Base-by-base conservation (phyloP, 2,329 filamentous ascomycete genomes). In the Botrytis cinerea region DNA sequence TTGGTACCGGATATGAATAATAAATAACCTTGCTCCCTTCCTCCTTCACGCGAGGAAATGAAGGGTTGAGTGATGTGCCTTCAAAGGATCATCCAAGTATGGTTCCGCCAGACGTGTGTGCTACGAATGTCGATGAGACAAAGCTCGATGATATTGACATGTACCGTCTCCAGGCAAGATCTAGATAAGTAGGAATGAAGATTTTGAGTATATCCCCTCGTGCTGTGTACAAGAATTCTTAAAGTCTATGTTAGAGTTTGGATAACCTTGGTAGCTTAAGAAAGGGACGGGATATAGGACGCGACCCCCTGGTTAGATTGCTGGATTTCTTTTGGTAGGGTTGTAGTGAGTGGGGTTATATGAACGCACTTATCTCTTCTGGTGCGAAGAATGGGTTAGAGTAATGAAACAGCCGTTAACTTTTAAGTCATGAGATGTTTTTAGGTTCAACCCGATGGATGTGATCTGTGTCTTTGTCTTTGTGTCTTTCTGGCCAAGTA, bases 1-100 rank as follows among this genome's bases (percentile, higher is more conserved):
- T 72, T 72, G 40, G 38, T 72, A 43, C n/a, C 63, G 70, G 38
- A n/a, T 68, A 59, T 67, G 61, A 40, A 72, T 70, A 51, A 71
- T 25, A 38, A 48, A 60, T 57, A 68, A 68, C 62, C 71, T 72
- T 72, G 51, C 35, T 59, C 40, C 70, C 32, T 68, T 60, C 62
- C 32, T 60, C 68, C 38, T 67, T 68, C 51, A 72, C 68, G 51
- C 71, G 40, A 59, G 62, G 38, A 68, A 71, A 57, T 63, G 70
- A 64, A 40, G 16, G 45, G 12, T 60, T 10, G 43, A 46, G 28
- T 60, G 51, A 48, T 60, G 38, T 66, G 32, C 38, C 35, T 35
- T 32, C n/a, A 72, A 59, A 22, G 70, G 62, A 68, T 67, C 46
- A 59, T 48, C 38, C 20, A 20, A 46, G 28, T 59, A 40, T 62